These are phyloP conservation scores for Chrysoporthe puriensis DNA, from an alignment of 2,329 filamentous ascomycete genomes.

Conservation along the genomic window DNA sequence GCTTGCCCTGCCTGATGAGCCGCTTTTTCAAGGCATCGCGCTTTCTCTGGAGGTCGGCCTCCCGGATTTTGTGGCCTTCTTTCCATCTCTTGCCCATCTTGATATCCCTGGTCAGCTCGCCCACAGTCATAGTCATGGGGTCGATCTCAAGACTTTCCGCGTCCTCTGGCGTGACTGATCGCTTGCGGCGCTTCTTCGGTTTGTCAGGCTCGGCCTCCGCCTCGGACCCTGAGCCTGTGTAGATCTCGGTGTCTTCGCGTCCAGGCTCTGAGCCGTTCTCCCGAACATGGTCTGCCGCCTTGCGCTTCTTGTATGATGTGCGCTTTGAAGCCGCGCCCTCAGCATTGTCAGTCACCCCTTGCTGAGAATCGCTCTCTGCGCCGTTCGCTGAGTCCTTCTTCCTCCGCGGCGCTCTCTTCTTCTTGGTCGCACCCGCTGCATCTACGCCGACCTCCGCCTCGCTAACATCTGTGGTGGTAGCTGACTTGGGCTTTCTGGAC, in stretches of 20 bases:
- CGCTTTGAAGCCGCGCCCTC: conserved; percentile 28
- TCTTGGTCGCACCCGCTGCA: conserved; percentile 28
- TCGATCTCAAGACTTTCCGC: conserved; percentile 68
- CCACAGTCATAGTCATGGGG: conserved; percentile 69
- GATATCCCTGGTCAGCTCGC: conserved; percentile 70
- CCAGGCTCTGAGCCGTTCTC: conserved; percentile 24
- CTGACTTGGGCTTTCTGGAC: conserved; percentile 32
- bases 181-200: conserved; percentile 40
- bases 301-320: conserved; percentile 29
- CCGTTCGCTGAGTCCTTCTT: conserved; percentile 28
- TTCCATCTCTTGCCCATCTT: conserved; percentile 62
- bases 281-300: conserved; percentile 5
- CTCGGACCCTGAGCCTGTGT: conserved; percentile 4
- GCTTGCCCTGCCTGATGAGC: conserved; percentile 26
- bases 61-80: conserved; percentile 65
- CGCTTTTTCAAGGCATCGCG: conserved; percentile 40
- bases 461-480: conserved; percentile 21
- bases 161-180: conserved; percentile 64
- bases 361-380: conserved; percentile 19
- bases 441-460: conserved; percentile 25
- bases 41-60: conserved; percentile 73
- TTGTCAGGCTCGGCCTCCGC: conserved; percentile 29
- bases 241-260: neutral
- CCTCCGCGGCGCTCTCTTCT: conserved; percentile 30
- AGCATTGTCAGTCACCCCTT: conserved; percentile 29